Percentiles rank a stretch among this genome's conserved stretches.
Conservation (phyloP, 1,284 basidiomycete genomes). For the Pascua guehoae region DNA sequence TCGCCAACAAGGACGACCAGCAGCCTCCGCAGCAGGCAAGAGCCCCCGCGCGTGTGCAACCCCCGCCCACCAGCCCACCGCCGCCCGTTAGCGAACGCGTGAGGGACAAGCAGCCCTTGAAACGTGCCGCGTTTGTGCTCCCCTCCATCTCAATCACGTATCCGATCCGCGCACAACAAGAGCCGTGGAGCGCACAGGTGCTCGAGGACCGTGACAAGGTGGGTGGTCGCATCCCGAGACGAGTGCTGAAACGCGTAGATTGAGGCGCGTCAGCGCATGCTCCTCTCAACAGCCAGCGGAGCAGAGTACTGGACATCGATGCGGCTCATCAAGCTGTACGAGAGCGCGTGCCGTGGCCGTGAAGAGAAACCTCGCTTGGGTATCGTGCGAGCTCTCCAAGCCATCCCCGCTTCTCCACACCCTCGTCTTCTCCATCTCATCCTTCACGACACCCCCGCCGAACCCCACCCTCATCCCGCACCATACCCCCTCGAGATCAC, state of each 20-base stretch:
- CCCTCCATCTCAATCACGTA: conserved; percentile 77
- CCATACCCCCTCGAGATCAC: conserved; percentile 50
- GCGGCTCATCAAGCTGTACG: conserved; percentile 44
- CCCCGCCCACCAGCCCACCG: neutral
- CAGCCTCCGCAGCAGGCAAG: conserved; percentile 1
- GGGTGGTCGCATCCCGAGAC: conserved; percentile 2
- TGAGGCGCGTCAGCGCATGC: conserved; percentile 60
- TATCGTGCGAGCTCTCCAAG: conserved; percentile 66
- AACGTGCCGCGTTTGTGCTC: conserved; percentile 78
- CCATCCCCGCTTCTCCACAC: conserved; percentile 27
- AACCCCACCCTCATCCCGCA: neutral
- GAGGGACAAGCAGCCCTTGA: conserved; percentile 57
- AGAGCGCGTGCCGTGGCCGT: conserved; percentile 45
- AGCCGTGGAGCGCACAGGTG: conserved; percentile 68
- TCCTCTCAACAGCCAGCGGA: conserved; percentile 48
- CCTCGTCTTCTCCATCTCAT: conserved; percentile 36
- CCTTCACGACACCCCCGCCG: conserved; percentile 20
- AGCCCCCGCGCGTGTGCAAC: neutral
- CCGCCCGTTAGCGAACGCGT: conserved; percentile 19
- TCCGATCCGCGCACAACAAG: conserved; percentile 73
- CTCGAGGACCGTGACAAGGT: conserved; percentile 47
- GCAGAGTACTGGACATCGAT: conserved; percentile 47
- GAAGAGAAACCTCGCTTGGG: conserved; percentile 61
- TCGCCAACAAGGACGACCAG: conserved; percentile 15
- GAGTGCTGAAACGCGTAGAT: conserved; percentile 32